Percentiles rank a stretch among this genome's conserved stretches.
Evolutionary conservation across 345 rosid genomes (phyloP).

Genomic region (Cochlearia excelsa): DNA sequence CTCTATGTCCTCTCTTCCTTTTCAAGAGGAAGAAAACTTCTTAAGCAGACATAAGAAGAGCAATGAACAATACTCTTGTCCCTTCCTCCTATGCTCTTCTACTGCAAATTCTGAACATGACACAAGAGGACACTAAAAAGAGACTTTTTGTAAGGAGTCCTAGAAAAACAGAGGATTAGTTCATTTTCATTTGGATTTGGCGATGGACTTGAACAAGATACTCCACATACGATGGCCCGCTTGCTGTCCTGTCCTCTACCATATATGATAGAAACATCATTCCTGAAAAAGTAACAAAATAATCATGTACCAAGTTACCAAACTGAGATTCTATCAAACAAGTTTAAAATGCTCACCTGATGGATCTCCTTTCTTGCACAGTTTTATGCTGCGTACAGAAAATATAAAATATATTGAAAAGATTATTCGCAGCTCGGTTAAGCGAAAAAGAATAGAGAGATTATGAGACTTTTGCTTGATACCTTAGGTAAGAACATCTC

Average conservation of each 20-base stretch:
- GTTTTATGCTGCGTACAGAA: slow-evolving; percentile 53
- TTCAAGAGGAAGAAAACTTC: slow-evolving; percentile 14
- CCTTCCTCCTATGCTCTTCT: slow-evolving; percentile 14
- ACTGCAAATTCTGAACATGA: slow-evolving; percentile 17
- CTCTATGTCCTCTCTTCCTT: slow-evolving; percentile 21
- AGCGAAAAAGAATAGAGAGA: not conserved
- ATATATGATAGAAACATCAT: slow-evolving; percentile 61
- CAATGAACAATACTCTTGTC: slow-evolving; percentile 8
- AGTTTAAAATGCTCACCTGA: slow-evolving; percentile 54
- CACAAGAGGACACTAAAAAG: slow-evolving; percentile 6
- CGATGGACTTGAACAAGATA: slow-evolving; percentile 68
- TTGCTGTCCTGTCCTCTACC: slow-evolving; percentile 69
- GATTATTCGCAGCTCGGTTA: not conserved
- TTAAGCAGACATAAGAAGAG: slow-evolving; percentile 13
- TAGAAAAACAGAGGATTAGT: slow-evolving; percentile 20
- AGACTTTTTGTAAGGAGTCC: slow-evolving; percentile 9
- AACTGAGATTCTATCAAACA: slow-evolving; percentile 5
- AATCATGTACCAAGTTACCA: slow-evolving; percentile 22
- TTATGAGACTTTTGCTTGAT: not conserved
- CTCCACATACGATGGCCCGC: slow-evolving; percentile 66
- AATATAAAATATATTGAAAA: slow-evolving; percentile 3
- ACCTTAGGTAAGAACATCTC: slow-evolving; percentile 93
- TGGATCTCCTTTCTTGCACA: slow-evolving; percentile 93
- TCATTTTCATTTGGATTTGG: slow-evolving; percentile 71
- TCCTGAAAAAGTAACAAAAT: slow-evolving; percentile 41